These are phyloP conservation scores for Elsinoe perseae DNA, from an alignment of 2,329 filamentous ascomycete genomes.

Conservation along the genomic window DNA sequence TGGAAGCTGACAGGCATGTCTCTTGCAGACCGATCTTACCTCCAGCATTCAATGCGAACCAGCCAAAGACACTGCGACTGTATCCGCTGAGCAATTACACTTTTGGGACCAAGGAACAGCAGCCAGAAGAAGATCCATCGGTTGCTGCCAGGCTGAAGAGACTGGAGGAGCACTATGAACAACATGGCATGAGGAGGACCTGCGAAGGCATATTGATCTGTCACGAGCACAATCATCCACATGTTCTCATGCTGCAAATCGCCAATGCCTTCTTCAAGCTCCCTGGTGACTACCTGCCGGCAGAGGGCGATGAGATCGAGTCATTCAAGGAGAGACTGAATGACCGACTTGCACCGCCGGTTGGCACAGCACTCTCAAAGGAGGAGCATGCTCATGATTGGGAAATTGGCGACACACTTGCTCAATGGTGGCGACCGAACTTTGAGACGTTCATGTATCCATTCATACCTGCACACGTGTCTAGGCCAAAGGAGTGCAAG, in stretches of 20 bases:
- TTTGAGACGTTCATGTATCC: constrained; percentile 99
- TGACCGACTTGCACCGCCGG: constrained; percentile 75
- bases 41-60: constrained; percentile 70
- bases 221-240: constrained; percentile 97
- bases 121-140: constrained; percentile 94
- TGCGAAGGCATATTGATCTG: constrained; percentile 96
- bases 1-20: constrained; percentile 7
- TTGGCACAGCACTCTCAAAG: constrained; percentile 75
- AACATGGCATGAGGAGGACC: constrained; percentile 92
- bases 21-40: constrained; percentile 61
- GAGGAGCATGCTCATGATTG: constrained; percentile 57
- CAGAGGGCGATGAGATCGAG: constrained; percentile 81
- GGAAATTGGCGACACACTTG: constrained; percentile 88
- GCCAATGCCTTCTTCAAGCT: constrained; percentile 99
- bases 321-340: constrained; percentile 94
- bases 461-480: constrained; percentile 92
- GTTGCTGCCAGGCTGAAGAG: constrained; percentile 87
- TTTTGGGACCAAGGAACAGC: constrained; percentile 95
- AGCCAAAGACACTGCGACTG: constrained; percentile 80
- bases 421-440: constrained; percentile 98
- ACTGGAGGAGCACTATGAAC: constrained; percentile 87
- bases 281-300: constrained; percentile 86
- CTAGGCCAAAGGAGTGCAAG: constrained; percentile 96
- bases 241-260: constrained; percentile 98
- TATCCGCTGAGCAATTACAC: constrained; percentile 98